Evolutionary conservation across 2,329 filamentous ascomycete species (phyloP), one percentile per base, ranked within the genome.

Genomic region (Periglandula ipomoeae): DNA sequence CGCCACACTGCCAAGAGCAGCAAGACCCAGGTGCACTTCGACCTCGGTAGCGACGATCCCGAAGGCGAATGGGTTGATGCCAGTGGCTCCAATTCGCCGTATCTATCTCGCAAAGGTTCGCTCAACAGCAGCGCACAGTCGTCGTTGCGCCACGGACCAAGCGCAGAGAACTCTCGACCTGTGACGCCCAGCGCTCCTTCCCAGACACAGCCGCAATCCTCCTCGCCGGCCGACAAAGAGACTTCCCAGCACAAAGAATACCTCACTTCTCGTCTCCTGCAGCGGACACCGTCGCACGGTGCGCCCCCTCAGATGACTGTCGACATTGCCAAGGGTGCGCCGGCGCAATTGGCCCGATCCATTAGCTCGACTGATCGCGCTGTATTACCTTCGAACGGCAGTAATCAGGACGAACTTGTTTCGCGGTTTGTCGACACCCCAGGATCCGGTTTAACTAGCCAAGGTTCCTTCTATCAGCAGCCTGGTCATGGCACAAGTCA

Each of bases 51-150:
- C 56, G 67, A 70, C 54, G 70, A 67, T 40, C 64, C 62, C 9
- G 64, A 64, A 38, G 78, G 81, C 70, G 80, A 80, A 67, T 84
- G 81, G 81, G 78, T 84, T 38, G 81, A 85, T 64, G 79, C 80
- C 51, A 83, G 79, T 63, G 73, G 72, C 42, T 81, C 78, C 49
- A 80, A 79, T 46, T 82, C 79, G 10, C 80, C 80, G 4, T 75
- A 79, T 52, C 65, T 68, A 41, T 70, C 67, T 46, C 64, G 67
- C 49, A 69, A 70, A 54, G 64, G 72, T 23, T 79, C 75, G 2
- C 64, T 75, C 27, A 70, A 71, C 50, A 71, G 72, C 62, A 74
- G 71, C 54, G 71, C 66, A 19, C 73, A 72, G 47, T 72, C 71
- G 11, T 75, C 70, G 26, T 62, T 70, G 24, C 73, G 67, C 55